These are phyloP conservation scores for Linum usitatissimum DNA, from an alignment of 345 rosid species.

Conservation along the genomic window DNA sequence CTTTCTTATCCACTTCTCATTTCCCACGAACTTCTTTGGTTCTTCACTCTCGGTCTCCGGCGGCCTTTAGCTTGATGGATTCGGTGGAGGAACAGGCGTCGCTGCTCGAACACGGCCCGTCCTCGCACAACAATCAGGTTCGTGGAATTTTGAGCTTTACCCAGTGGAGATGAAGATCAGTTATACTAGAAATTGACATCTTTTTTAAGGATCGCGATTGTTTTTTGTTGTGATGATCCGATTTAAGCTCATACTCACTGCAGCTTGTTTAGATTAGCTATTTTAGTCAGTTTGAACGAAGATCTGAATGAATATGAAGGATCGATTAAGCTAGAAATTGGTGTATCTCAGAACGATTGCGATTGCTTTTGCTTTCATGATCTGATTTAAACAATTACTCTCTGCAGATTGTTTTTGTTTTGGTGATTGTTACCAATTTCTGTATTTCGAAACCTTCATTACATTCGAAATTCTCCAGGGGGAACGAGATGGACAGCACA, in stretches of 20 bases:
- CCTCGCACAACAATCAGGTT: background rate
- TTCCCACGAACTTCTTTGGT: background rate
- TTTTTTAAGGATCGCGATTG: no score
- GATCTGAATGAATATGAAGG: no score
- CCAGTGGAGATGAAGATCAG: background rate
- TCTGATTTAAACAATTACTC: no score
- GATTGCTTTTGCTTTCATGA: no score
- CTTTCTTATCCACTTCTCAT: background rate
- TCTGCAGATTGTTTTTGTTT: no score
- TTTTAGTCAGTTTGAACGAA: no score
- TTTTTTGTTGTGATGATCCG: no score
- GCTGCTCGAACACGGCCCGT: background rate
- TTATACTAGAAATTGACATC: no score
- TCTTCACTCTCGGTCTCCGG: background rate
- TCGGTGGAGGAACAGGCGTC: background rate
- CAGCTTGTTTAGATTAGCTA: background rate
- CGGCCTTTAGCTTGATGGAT: background rate
- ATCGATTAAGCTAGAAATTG: no score
- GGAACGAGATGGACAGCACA: conserved; percentile 36
- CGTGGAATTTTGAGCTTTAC: background rate
- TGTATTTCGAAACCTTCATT: background rate
- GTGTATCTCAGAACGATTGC: no score
- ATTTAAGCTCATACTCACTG: background rate
- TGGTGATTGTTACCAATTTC: no score
- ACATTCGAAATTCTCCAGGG: conserved; percentile 13